phyloP scores from a whole-genome alignment of 345 rosid species.

The Psidium friedrichsthalianum region DNA sequence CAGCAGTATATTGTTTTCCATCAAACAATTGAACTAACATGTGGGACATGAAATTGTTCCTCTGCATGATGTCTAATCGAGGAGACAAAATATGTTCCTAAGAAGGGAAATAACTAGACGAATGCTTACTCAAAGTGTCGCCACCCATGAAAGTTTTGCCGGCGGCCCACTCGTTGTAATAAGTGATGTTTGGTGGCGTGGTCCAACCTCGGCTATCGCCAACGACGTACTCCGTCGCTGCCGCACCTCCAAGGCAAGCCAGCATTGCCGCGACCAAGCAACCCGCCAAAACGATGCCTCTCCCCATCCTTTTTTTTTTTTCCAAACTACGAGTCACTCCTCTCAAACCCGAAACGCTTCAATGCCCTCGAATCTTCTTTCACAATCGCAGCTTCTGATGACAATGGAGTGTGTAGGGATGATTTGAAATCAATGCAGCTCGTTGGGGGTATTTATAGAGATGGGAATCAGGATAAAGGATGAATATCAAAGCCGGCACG shows the following conservation, averaged over 20 bases:
- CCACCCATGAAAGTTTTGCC: slow-evolving; percentile 7
- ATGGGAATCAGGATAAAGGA: neutral
- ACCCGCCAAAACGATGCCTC: neutral
- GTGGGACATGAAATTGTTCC: neutral
- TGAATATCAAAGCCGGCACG: neutral
- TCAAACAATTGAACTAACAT: neutral
- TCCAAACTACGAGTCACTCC: neutral
- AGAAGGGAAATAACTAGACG: neutral
- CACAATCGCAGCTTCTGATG: neutral
- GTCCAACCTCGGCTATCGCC: slow-evolving; percentile 1
- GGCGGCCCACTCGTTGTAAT: slow-evolving; percentile 10
- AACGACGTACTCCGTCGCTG: neutral
- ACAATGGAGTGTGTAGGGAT: neutral
- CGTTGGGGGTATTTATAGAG: neutral
- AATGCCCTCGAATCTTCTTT: neutral
- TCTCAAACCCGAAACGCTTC: neutral
- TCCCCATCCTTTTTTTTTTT: neutral
- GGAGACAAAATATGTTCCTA: neutral
- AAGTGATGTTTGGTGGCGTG: neutral
- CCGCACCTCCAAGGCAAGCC: neutral
- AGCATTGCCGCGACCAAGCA: neutral
- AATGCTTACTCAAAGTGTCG: slow-evolving; percentile 8
- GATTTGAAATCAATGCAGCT: neutral
- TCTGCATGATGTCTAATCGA: neutral
- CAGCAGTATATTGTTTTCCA: neutral